phyloP scores from a whole-genome alignment of 2,329 filamentous ascomycete genomes.

The Cercospora canescens region DNA sequence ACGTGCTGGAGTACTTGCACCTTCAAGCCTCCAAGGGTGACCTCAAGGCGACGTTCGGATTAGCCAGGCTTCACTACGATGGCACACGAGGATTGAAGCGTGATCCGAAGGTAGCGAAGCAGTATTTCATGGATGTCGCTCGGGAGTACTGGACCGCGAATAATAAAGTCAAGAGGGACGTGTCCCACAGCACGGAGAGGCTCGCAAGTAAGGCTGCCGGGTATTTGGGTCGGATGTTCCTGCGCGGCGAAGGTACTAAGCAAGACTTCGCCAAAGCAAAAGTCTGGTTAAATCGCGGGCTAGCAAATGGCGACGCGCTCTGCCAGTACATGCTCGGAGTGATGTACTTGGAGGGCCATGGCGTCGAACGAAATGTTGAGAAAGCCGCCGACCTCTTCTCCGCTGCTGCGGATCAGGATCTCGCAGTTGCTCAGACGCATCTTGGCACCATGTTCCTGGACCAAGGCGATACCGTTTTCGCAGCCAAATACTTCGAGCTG shows the following conservation, averaged over 20 bases:
- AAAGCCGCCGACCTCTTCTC: slow-evolving; percentile 76
- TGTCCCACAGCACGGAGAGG: slow-evolving; percentile 71
- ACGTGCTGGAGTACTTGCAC: slow-evolving; percentile 92
- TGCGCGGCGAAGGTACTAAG: slow-evolving; percentile 80
- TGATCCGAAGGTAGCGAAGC: slow-evolving; percentile 71
- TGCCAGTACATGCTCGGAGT: slow-evolving; percentile 83
- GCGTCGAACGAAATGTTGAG: slow-evolving; percentile 67
- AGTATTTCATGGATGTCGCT: slow-evolving; percentile 78
- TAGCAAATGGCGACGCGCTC: slow-evolving; percentile 73
- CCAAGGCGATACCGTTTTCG: slow-evolving; percentile 78
- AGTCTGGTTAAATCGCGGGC: slow-evolving; percentile 80
- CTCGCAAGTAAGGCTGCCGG: slow-evolving; percentile 81
- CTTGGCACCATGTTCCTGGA: slow-evolving; percentile 84
- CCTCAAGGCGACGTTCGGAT: slow-evolving; percentile 79
- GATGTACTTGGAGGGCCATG: slow-evolving; percentile 79
- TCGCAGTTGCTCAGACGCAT: slow-evolving; percentile 76
- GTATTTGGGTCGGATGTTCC: slow-evolving; percentile 83
- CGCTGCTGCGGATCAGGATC: slow-evolving; percentile 77
- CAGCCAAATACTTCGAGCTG: slow-evolving; percentile 83
- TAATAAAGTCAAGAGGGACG: slow-evolving; percentile 70
- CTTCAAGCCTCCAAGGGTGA: slow-evolving; percentile 89
- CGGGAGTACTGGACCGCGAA: slow-evolving; percentile 76
- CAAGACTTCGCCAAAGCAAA: slow-evolving; percentile 76
- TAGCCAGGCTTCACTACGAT: slow-evolving; percentile 86
- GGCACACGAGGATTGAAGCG: slow-evolving; percentile 73